Conservation (phyloP, 2,329 filamentous ascomycete genomes). For the Phoma sp. region DNA sequence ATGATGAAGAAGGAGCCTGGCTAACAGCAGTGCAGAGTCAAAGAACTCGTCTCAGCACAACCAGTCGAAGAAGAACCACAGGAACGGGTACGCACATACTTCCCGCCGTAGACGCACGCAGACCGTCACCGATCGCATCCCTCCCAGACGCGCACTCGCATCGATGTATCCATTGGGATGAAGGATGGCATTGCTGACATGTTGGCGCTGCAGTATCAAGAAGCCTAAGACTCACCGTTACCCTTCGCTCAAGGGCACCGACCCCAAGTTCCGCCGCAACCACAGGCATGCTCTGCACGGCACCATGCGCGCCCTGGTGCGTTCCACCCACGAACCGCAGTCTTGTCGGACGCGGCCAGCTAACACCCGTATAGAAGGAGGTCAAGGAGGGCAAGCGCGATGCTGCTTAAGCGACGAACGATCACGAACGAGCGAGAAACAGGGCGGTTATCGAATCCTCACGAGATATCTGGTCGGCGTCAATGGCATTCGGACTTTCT, state of each 20-base stretch:
- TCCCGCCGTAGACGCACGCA: constrained; percentile 20
- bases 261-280: constrained; percentile 99
- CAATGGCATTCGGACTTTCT: constrained; percentile 50
- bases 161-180: constrained; percentile 2
- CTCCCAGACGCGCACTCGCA: not conserved
- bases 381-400: constrained; percentile 95
- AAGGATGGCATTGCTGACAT: constrained; percentile 26
- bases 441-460: constrained; percentile 47
- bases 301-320: constrained; percentile 96
- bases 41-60: constrained; percentile 99
- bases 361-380: constrained; percentile 76
- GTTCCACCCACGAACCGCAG: constrained; percentile 45
- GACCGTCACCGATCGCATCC: constrained; percentile 4
- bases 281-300: constrained; percentile 99
- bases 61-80: constrained; percentile 97
- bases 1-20: not conserved
- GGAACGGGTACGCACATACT: constrained; percentile 81
- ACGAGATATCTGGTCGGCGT: constrained; percentile 51
- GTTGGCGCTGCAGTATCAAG: constrained; percentile 78
- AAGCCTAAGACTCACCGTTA: constrained; percentile 99
- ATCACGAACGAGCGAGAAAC: constrained; percentile 41
- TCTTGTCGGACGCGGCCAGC: constrained; percentile 13
- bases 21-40: constrained; percentile 71
- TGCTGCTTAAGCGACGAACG: constrained; percentile 67
- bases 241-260: constrained; percentile 96